phyloP scores from a whole-genome alignment of 2,329 filamentous ascomycete species.

The Ophiocordyceps sinensis region DNA sequence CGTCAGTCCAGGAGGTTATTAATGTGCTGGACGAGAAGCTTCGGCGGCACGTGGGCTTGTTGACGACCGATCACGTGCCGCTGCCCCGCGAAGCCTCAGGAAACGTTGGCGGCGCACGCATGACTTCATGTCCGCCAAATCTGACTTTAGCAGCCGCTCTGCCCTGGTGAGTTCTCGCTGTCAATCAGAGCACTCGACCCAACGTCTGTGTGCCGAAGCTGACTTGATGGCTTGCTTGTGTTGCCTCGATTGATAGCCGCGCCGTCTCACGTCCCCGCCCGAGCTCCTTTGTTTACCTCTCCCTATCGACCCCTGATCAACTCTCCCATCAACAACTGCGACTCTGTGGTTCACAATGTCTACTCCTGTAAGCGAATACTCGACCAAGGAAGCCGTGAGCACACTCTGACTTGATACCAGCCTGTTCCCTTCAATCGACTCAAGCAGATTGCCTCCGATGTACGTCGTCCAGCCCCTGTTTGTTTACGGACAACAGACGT shows the following conservation, averaged over 20 bases:
- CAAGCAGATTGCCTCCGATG: slow-evolving; percentile 74
- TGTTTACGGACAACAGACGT: background rate
- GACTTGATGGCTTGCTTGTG: too few species aligned
- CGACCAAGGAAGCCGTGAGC: background rate
- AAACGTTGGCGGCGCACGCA: background rate
- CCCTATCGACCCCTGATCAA: background rate
- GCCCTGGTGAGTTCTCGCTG: too few species aligned
- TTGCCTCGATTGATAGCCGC: background rate
- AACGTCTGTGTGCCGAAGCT: too few species aligned
- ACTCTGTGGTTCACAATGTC: slow-evolving; percentile 15
- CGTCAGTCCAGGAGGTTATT: too few species aligned
- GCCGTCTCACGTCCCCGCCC: background rate
- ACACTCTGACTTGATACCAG: slow-evolving; percentile 26
- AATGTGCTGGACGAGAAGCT: background rate
- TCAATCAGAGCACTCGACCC: too few species aligned
- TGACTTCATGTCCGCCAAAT: slow-evolving; percentile 1
- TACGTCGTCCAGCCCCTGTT: slow-evolving; percentile 28
- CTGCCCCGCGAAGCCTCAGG: slow-evolving; percentile 7
- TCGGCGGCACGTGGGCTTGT: slow-evolving; percentile 17
- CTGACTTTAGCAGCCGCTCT: too few species aligned
- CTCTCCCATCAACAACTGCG: background rate
- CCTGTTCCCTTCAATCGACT: slow-evolving; percentile 64
- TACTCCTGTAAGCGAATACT: slow-evolving; percentile 18
- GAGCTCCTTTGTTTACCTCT: slow-evolving; percentile 11
- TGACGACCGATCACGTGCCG: slow-evolving; percentile 14